A percentile compares a stretch with the other conserved stretches of the same genome.
These are phyloP conservation scores for Coniosporium apollinis DNA, from an alignment of 495 filamentous ascomycete genomes.

Conservation along the genomic window DNA sequence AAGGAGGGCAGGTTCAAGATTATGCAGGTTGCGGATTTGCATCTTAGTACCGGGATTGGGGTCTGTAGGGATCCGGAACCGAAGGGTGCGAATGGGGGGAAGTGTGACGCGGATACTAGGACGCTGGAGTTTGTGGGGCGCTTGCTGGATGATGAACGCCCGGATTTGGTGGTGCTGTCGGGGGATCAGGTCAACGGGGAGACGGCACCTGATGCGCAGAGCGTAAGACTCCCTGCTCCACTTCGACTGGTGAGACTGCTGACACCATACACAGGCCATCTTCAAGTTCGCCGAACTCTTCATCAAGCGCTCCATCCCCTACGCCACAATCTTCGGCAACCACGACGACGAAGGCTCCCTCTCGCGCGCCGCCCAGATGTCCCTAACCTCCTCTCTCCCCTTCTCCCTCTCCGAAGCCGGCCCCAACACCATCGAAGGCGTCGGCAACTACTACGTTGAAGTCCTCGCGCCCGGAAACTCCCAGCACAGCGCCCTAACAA, in stretches of 20 bases:
- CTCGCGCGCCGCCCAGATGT: conserved; percentile 60
- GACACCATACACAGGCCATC: conserved; percentile 38
- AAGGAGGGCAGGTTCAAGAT: conserved; percentile 96
- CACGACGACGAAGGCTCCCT: conserved; percentile 89
- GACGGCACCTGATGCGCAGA: conserved; percentile 79
- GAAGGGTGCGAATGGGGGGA: conserved; percentile 46
- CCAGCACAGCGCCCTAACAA: conserved; percentile 72
- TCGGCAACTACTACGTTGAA: conserved; percentile 91
- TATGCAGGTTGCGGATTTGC: conserved; percentile 81
- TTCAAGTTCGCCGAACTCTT: conserved; percentile 86
- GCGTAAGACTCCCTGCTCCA: conserved; percentile 24
- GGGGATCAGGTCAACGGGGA: conserved; percentile 96
- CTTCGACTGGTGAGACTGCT: conserved; percentile 1
- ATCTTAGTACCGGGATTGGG: conserved; percentile 79
- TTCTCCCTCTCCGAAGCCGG: conserved; percentile 76
- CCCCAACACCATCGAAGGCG: conserved; percentile 66
- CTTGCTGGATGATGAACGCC: conserved; percentile 77
- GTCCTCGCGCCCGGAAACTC: conserved; percentile 63
- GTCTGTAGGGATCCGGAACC: conserved; percentile 71
- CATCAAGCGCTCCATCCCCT: conserved; percentile 75
- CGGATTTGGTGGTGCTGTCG: conserved; percentile 75
- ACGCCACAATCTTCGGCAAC: conserved; percentile 89
- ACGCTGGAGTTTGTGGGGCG: conserved; percentile 77
- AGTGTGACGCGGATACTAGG: conserved; percentile 78
- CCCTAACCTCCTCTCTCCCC: conserved; percentile 66